phyloP scores from a whole-genome alignment of 148 eudicot genomes.

The Chenopodium album region DNA sequence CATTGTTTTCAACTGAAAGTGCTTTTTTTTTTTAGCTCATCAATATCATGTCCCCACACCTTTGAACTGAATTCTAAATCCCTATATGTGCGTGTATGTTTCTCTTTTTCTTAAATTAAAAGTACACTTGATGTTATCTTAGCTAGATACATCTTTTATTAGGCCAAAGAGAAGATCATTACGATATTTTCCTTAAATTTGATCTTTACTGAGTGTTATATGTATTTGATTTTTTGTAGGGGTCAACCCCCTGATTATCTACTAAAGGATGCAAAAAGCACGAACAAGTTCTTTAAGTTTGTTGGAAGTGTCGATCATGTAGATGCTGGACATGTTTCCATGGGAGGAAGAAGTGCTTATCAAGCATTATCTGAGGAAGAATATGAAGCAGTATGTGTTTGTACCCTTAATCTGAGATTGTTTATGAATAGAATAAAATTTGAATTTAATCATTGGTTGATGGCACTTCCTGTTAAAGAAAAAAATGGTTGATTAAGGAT shows the following conservation, averaged over 20 bases:
- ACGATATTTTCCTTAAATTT: neutral
- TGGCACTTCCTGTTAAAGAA: neutral
- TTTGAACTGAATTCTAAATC: too few species aligned
- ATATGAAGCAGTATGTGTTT: constrained; percentile 81
- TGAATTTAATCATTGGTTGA: neutral
- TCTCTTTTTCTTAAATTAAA: too few species aligned
- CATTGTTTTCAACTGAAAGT: neutral
- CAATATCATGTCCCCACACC: too few species aligned
- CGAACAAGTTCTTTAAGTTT: constrained; percentile 87
- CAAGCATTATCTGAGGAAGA: constrained; percentile 79
- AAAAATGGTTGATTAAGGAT: neutral
- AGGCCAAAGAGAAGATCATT: neutral
- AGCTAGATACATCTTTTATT: constrained; percentile 1
- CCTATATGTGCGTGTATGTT: too few species aligned
- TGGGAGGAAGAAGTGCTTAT: constrained; percentile 49
- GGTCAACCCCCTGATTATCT: constrained; percentile 97
- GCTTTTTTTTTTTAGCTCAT: neutral
- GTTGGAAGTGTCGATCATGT: constrained; percentile 59
- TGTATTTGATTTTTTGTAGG: constrained; percentile 47
- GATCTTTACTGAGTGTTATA: constrained; percentile 16
- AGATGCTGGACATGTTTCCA: constrained; percentile 43
- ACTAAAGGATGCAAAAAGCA: constrained; percentile 74
- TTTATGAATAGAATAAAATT: neutral
- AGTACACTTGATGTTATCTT: neutral
- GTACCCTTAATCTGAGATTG: constrained; percentile 1